Percentiles rank a stretch among this genome's conserved stretches.
Conservation (phyloP, 495 filamentous ascomycete species). For the Hamigera avellanea region DNA sequence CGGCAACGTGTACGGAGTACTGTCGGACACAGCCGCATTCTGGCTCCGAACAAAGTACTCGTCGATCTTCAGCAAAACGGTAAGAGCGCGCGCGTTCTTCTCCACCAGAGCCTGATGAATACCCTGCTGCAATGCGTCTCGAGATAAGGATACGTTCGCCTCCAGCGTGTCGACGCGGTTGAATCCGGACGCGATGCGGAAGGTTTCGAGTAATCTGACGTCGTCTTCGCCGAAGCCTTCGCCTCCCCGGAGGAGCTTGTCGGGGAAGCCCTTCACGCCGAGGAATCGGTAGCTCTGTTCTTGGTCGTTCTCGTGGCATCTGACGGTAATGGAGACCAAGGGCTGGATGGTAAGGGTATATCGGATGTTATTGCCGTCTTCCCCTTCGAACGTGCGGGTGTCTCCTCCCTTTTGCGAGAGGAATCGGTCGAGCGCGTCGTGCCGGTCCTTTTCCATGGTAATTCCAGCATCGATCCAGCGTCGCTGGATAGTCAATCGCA, state of each 20-base stretch:
- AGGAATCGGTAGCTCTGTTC: not conserved
- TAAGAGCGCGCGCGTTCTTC: constrained; percentile 17
- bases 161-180: constrained; percentile 1
- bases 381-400: constrained; percentile 7
- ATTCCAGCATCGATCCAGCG: constrained; percentile 22
- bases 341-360: not conserved
- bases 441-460: constrained; percentile 10
- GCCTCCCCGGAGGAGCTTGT: constrained; percentile 1
- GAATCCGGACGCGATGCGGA: constrained; percentile 21
- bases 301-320: not conserved
- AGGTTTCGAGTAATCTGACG: constrained; percentile 19
- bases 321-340: not conserved
- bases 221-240: constrained; percentile 2
- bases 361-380: not conserved
- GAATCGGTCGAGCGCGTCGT: constrained; percentile 6
- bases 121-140: constrained; percentile 22
- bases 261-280: not conserved
- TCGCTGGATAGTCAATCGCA: constrained; percentile 19
- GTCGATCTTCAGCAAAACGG: constrained; percentile 29
- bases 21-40: not conserved
- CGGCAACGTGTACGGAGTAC: constrained; percentile 14
- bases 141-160: constrained; percentile 7
- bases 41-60: constrained; percentile 20
- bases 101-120: constrained; percentile 21
- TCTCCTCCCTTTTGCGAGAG: constrained; percentile 1